Evolutionary conservation across 176 grass and related monocot species (phyloP).

Genomic region (Phragmites australis): DNA sequence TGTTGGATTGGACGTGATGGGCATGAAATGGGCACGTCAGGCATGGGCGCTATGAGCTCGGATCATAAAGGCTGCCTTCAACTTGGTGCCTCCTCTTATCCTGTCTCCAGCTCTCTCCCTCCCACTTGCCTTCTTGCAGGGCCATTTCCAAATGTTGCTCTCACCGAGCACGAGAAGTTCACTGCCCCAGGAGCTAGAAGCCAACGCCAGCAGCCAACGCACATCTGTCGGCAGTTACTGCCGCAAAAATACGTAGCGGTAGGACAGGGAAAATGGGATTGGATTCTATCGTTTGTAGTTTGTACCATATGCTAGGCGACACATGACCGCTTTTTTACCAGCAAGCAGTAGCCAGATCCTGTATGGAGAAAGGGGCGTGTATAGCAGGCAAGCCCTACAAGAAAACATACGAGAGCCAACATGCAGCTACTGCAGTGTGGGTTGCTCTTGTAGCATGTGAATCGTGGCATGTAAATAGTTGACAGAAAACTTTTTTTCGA

Average conservation of each 20-base stretch:
- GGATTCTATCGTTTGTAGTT: neutral
- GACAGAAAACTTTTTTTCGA: neutral
- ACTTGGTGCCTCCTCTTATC: conserved; percentile 26
- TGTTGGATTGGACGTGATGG: conserved; percentile 37
- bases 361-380: neutral
- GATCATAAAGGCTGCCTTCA: conserved; percentile 31
- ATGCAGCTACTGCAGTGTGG: neutral
- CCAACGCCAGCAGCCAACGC: neutral
- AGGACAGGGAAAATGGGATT: neutral
- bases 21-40: conserved; percentile 46
- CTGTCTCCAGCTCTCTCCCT: neutral
- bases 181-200: neutral
- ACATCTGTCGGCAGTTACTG: neutral
- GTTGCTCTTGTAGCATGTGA: neutral
- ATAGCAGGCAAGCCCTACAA: neutral
- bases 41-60: conserved; percentile 40
- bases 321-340: neutral
- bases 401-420: neutral
- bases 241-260: neutral
- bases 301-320: conserved; percentile 28
- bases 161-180: neutral
- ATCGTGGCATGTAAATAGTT: neutral
- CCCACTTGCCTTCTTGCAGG: neutral
- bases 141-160: neutral
- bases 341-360: neutral